These are phyloP conservation scores for Beauveria rudraprayagi DNA, from an alignment of 2,329 filamentous ascomycete species.

Conservation along the genomic window DNA sequence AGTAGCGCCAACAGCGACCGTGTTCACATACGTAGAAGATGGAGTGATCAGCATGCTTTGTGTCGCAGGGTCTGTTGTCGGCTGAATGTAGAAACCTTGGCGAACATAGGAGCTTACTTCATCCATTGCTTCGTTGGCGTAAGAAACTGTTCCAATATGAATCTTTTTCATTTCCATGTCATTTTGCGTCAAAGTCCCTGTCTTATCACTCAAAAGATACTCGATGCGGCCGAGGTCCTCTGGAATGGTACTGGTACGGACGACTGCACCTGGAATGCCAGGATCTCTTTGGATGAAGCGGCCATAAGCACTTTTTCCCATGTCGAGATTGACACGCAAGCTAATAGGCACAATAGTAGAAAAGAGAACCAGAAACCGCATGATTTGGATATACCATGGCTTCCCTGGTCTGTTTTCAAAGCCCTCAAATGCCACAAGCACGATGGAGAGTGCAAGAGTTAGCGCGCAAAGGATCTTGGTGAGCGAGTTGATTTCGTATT, in stretches of 20 bases:
- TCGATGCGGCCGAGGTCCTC: conserved; percentile 94
- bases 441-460: conserved; percentile 76
- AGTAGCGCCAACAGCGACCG: conserved; percentile 56
- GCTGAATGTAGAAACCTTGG: conserved; percentile 64
- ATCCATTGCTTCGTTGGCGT: conserved; percentile 98
- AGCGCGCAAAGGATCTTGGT: conserved; percentile 93
- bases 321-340: conserved; percentile 88
- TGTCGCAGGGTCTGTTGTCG: conserved; percentile 36
- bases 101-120: conserved; percentile 82
- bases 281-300: conserved; percentile 89
- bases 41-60: conserved; percentile 59
- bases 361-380: conserved; percentile 96
- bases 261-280: conserved; percentile 84
- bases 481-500: conserved; percentile 93
- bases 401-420: conserved; percentile 60
- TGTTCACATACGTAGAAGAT: conserved; percentile 59
- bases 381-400: conserved; percentile 92
- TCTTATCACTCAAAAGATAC: conserved; percentile 94
- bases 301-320: conserved; percentile 95
- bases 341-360: conserved; percentile 99
- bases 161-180: conserved; percentile 99
- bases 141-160: conserved; percentile 94
- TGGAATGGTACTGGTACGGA: conserved; percentile 93
- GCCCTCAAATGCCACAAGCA: conserved; percentile 80
- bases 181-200: conserved; percentile 94